These are phyloP conservation scores for Trypanosoma boissoni DNA, from an alignment of 208 protist species.

Conservation along the genomic window DNA sequence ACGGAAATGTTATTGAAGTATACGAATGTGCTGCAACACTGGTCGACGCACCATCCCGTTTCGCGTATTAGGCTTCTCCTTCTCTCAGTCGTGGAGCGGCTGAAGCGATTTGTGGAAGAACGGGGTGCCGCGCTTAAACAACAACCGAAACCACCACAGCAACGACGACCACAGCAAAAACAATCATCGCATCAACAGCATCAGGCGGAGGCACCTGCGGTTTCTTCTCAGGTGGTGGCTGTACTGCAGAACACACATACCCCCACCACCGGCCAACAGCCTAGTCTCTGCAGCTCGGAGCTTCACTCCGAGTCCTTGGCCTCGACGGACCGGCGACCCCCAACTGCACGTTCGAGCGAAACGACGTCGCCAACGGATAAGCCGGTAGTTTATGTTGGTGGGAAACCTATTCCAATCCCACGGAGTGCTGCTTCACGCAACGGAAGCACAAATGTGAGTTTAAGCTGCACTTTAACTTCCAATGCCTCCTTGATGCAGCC, in stretches of 20 bases:
- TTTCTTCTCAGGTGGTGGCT: too few species aligned
- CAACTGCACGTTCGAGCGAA: not conserved
- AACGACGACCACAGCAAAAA: slow-evolving; percentile 7
- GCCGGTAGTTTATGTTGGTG: slow-evolving; percentile 29
- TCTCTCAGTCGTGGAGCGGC: slow-evolving; percentile 46
- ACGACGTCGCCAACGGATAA: slow-evolving; percentile 9
- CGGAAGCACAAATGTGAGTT: slow-evolving; percentile 6
- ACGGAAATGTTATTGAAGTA: slow-evolving; percentile 36
- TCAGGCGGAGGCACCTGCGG: not conserved
- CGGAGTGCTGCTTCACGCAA: slow-evolving; percentile 36
- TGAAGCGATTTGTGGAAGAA: slow-evolving; percentile 29
- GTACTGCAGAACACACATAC: too few species aligned
- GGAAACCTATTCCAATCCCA: slow-evolving; percentile 42
- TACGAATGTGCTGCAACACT: slow-evolving; percentile 54
- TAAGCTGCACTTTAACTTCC: slow-evolving; percentile 27
- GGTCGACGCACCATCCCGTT: slow-evolving; percentile 54
- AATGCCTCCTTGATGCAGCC: slow-evolving; percentile 17
- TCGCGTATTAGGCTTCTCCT: slow-evolving; percentile 68
- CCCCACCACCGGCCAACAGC: not conserved
- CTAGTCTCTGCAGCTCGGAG: slow-evolving; percentile 14
- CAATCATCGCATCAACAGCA: not conserved
- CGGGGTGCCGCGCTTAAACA: not conserved
- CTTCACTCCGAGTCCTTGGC: slow-evolving; percentile 1
- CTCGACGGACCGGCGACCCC: not conserved
- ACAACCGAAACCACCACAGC: slow-evolving; percentile 1